These are phyloP conservation scores for Vitis hybrid DNA, from an alignment of 177 flowering plant species.

Conservation along the genomic window DNA sequence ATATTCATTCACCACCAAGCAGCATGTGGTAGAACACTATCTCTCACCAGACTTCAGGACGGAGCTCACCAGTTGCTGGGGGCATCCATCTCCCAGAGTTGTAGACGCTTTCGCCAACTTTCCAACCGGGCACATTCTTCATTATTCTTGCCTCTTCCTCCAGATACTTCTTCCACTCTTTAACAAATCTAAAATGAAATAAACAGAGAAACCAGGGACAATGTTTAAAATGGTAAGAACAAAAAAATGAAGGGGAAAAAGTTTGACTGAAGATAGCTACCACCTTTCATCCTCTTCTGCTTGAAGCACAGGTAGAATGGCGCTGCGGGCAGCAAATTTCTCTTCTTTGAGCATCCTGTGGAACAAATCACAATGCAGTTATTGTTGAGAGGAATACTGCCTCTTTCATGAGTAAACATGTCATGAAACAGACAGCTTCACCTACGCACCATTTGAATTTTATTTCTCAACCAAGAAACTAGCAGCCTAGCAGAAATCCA, in stretches of 20 bases:
- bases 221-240: background rate
- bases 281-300: constrained; percentile 88
- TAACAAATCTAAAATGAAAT: constrained; percentile 54
- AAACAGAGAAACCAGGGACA: background rate
- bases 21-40: too few relatives aligned
- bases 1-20: too few relatives aligned
- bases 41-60: constrained; percentile 69
- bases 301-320: constrained; percentile 69
- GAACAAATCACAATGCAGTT: background rate
- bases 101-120: constrained; percentile 77
- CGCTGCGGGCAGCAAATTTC: constrained; percentile 70
- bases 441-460: too few relatives aligned
- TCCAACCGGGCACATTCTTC: constrained; percentile 86
- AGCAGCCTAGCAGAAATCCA: too few relatives aligned
- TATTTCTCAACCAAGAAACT: too few relatives aligned
- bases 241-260: background rate
- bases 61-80: constrained; percentile 72
- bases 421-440: too few relatives aligned
- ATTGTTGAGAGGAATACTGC: too few relatives aligned
- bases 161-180: constrained; percentile 74
- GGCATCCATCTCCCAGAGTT: constrained; percentile 81
- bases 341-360: constrained; percentile 67
- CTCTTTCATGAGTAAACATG: too few relatives aligned
- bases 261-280: background rate
- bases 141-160: constrained; percentile 75